Base-by-base conservation (phyloP, 2,329 filamentous ascomycete genomes). In the Fusarium brachygibbosum region DNA sequence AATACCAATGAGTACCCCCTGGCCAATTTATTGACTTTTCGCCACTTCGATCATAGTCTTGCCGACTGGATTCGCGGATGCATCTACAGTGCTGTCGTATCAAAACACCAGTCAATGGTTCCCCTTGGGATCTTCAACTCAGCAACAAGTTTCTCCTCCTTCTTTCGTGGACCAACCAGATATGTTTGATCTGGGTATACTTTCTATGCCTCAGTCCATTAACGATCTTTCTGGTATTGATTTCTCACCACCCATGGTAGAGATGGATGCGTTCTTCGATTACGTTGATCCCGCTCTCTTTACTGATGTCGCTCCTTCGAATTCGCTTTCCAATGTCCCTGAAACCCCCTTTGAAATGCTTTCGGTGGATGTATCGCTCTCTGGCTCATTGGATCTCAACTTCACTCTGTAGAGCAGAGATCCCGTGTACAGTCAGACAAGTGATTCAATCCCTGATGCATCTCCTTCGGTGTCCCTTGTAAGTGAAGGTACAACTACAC, bases 381-480 rank as follows among this genome's bases (percentile, higher is more conserved):
- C 67, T 45, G 40, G 29, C 38, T 53, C 37, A 37, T 40, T 53
- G 55, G 59, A 32, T 41, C 38, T 23, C 16, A 29, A 17, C 21
- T 17, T 13, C 41, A 14, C 59, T 70, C 69, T 68, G 10, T 71
- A 71, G 69, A 65, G 61, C 48, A 48, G 35, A 21, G 19, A 25
- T 54, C 41, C 53, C 38, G 52, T n/a, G 25, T 28, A 8, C 29
- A 44, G 38, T 25, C 35, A 57, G 42, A 52, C 45, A n/a, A 49
- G 49, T 37, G 34, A 58, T 54, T 16, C 12, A 37, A 11, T 31
- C 31, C 25, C 38, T 34, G 54, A 44, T 38, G n/a, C 28, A n/a
- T 37, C 40, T 48, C n/a, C 25, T 23, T 44, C 31, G n/a, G n/a
- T 12, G 44, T 19, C 35, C 16, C 8, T 16, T 35, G 49, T 19